A percentile compares a stretch with the other conserved stretches of the same genome.
phyloP scores from a whole-genome alignment of 176 grass and related monocot genomes.

The Tillandsia fasciculata region DNA sequence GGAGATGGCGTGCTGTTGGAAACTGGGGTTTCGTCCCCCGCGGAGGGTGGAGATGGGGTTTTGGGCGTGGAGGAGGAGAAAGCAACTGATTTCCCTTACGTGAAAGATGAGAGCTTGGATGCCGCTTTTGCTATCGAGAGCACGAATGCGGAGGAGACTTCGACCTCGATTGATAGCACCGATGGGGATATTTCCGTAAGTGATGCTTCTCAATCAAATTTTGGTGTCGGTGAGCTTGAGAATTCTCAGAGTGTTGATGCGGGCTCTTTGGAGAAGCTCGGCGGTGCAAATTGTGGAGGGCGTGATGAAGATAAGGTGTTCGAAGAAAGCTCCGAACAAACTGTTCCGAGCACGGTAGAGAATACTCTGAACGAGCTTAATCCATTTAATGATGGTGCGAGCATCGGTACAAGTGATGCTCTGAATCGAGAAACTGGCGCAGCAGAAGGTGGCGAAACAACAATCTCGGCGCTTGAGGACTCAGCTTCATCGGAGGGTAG shows the following conservation, averaged over 20 bases:
- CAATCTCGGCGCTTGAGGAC: neutral
- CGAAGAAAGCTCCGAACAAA: neutral
- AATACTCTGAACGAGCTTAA: neutral
- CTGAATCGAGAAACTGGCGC: neutral
- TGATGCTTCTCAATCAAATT: neutral
- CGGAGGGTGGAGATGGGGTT: neutral
- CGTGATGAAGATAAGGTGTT: neutral
- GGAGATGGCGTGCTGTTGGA: neutral
- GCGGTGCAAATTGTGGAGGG: neutral
- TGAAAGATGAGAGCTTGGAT: neutral
- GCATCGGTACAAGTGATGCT: neutral
- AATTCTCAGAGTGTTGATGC: neutral
- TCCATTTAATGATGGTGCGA: neutral
- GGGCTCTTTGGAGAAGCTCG: neutral
- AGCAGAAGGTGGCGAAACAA: neutral
- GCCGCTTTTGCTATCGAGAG: no score
- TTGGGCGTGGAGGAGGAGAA: neutral
- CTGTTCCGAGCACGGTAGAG: no score
- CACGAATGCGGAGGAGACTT: neutral
- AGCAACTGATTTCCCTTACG: neutral
- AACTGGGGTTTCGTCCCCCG: neutral
- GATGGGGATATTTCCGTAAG: no score
- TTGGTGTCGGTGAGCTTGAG: no score
- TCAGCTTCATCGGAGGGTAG: neutral
- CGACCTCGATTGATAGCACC: neutral